Evolutionary conservation across 2,329 filamentous ascomycete genomes (phyloP), one percentile per base, ranked within the genome.

Genomic region (Stemphylium vesicarium): DNA sequence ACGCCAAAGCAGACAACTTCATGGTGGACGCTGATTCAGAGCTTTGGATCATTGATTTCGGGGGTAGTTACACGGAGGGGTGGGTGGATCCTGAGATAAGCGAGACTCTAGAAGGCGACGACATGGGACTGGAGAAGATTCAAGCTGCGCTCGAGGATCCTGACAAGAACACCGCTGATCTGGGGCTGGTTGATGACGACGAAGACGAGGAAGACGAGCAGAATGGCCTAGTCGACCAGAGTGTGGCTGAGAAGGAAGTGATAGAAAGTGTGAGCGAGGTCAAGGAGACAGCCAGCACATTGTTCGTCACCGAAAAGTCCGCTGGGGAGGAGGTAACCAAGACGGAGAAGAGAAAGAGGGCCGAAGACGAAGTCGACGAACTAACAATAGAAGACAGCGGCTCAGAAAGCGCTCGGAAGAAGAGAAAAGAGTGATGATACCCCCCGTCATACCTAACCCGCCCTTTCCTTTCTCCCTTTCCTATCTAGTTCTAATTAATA

Each of bases 21-120:
- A 60, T 79, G 49, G 71, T 79, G 32, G 74, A 79, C 55, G 61
- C 54, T 18, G 37, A 74, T 41, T 66, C 78, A 50, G 60, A 67
- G 33, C 69, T 72, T 36, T 78, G 71, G 74, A 67, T 79, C 15
- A 74, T 78, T 51, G 75, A 76, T 60, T 78, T 79, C 55, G 75
- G 72, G 1, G 75, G 75, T 26, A 73, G 75, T 33, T 76, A 71
- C 48, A 77, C 75, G 3, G 53, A 74, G n/a, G 75, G 75, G 12
- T 79, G 76, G 76, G 72, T 79, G 6, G 73, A 77, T 52, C 56
- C 72, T 35, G 71, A 77, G 36, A 63, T 75, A 35, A 64, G 64
- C 20, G 72, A 73, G 36, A 77, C 73, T n/a, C 43, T 67, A 16
- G 68, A 76, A 52, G 76, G 77, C 12, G 77, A 79, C 40, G 52